Evolutionary conservation across 2,329 filamentous ascomycete genomes (phyloP).

Genomic region (Fusarium avenaceum): DNA sequence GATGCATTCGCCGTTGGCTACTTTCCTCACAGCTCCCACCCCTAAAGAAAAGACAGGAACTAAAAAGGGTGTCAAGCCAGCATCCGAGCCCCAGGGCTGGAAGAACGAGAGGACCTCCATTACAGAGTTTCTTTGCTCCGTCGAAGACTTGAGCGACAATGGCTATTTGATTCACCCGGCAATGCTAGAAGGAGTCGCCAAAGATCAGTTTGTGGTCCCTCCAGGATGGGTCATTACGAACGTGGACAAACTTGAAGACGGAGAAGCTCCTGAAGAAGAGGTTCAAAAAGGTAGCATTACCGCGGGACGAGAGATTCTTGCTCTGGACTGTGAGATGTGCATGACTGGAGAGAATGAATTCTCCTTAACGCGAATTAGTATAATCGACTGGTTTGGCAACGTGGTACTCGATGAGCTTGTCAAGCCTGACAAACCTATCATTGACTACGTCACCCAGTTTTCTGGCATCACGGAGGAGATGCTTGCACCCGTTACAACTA

Average conservation of each 20-base stretch:
- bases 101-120: constrained; percentile 84
- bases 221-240: constrained; percentile 87
- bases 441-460: constrained; percentile 90
- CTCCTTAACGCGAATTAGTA: constrained; percentile 88
- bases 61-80: constrained; percentile 70
- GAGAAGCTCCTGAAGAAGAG: constrained; percentile 74
- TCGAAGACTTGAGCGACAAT: constrained; percentile 82
- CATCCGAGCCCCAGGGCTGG: constrained; percentile 74
- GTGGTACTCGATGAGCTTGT: constrained; percentile 91
- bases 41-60: constrained; percentile 75
- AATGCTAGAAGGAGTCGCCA: constrained; percentile 71
- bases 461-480: constrained; percentile 93
- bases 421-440: constrained; percentile 88
- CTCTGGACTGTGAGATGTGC: constrained; percentile 98
- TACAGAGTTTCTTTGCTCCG: constrained; percentile 79
- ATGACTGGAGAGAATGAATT: constrained; percentile 83
- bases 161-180: constrained; percentile 89
- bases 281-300: constrained; percentile 87
- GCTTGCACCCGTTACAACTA: constrained; percentile 86
- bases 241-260: constrained; percentile 76
- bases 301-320: constrained; percentile 81
- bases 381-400: constrained; percentile 87
- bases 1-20: constrained; percentile 88
- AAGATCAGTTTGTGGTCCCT: constrained; percentile 66
- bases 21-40: constrained; percentile 82